A percentile compares a stretch with the other conserved stretches of the same genome.
phyloP scores from a whole-genome alignment of 2,329 filamentous ascomycete genomes.

The Cordyceps javanica region DNA sequence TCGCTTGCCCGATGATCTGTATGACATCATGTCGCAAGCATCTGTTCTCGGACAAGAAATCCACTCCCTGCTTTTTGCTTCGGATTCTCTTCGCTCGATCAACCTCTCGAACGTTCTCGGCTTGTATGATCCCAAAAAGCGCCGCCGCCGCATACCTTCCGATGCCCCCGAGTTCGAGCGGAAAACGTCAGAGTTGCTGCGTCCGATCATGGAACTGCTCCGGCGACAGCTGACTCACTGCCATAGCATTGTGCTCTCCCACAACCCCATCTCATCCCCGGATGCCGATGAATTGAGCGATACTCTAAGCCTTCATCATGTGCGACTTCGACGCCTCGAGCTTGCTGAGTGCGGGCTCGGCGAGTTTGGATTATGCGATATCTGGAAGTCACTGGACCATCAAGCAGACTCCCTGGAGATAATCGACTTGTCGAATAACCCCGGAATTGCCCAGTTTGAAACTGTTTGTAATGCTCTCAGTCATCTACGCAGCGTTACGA shows the following conservation, averaged over 20 bases:
- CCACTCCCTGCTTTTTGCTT: constrained; percentile 49
- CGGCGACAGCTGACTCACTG: constrained; percentile 42
- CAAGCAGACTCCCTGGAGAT: constrained; percentile 39
- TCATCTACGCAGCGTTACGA: constrained; percentile 37
- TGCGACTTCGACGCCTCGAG: constrained; percentile 42
- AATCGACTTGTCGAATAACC: constrained; percentile 48
- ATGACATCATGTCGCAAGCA: constrained; percentile 41
- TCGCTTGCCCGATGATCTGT: constrained; percentile 42
- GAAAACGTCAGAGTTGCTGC: constrained; percentile 35
- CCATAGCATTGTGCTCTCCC: constrained; percentile 44
- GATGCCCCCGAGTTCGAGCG: constrained; percentile 16
- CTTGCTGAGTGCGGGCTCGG: constrained; percentile 46
- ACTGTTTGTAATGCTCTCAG: constrained; percentile 38
- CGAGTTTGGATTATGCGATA: constrained; percentile 39
- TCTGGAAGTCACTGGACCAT: constrained; percentile 42
- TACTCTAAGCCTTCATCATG: constrained; percentile 26
- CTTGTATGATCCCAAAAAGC: constrained; percentile 18
- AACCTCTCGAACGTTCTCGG: constrained; percentile 42
- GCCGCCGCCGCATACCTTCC: constrained; percentile 20
- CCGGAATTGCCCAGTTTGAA: constrained; percentile 44
- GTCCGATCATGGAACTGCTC: constrained; percentile 44
- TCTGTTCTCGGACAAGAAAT: constrained; percentile 50
- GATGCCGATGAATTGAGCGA: constrained; percentile 47
- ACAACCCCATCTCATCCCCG: constrained; percentile 38
- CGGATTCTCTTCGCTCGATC: constrained; percentile 48